Percentiles rank a stretch among this genome's conserved stretches.
phyloP scores from a whole-genome alignment of 1,139 yeast genomes.

The Casaregolazyma suthepensis region DNA sequence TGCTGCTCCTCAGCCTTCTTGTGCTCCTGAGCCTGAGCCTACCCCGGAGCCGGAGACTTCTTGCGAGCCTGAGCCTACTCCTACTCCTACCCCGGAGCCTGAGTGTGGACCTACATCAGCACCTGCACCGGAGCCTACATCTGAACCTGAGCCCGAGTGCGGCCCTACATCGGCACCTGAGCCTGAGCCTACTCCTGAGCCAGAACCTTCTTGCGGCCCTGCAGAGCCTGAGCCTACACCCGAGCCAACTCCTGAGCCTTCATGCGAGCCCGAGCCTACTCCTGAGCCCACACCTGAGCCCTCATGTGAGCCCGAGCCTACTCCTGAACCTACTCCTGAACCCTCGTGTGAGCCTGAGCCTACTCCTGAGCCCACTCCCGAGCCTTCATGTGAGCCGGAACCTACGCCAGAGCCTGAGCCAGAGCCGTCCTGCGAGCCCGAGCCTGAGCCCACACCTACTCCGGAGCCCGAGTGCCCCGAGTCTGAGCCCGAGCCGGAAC shows the following conservation, averaged over 20 bases:
- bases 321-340: constrained; percentile 5
- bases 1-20: constrained; percentile 12
- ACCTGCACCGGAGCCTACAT: constrained; percentile 6
- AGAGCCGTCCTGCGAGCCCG: constrained; percentile 1
- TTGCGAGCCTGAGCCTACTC: constrained; percentile 5
- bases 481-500: neutral
- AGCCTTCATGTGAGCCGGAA: constrained; percentile 9
- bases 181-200: constrained; percentile 10
- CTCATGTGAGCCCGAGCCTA: neutral
- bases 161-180: too few relatives aligned
- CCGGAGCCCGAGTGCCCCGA: constrained; percentile 5
- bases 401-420: constrained; percentile 11
- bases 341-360: neutral
- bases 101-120: neutral
- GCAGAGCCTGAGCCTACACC: constrained; percentile 11
- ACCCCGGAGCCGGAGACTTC: constrained; percentile 7
- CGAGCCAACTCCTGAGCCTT: constrained; percentile 9
- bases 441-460: constrained; percentile 9
- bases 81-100: constrained; percentile 8
- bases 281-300: constrained; percentile 9
- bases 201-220: constrained; percentile 9
- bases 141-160: neutral
- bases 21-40: constrained; percentile 11
- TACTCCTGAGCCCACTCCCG: constrained; percentile 7
- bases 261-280: constrained; percentile 6